Base-by-base conservation (phyloP, 805 yeast genomes). In the Phaffomyces antillensis region DNA sequence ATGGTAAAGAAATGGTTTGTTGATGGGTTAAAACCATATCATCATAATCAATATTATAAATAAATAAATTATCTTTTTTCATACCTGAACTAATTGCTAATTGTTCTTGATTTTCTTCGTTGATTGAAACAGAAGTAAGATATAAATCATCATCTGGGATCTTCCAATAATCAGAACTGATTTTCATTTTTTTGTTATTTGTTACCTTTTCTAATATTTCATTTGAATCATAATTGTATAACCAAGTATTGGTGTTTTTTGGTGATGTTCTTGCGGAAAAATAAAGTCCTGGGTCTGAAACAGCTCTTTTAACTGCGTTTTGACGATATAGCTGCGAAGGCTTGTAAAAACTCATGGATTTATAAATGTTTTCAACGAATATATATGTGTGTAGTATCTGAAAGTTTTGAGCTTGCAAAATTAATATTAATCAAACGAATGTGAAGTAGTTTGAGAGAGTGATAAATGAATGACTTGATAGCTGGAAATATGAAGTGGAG, bases 1-100 rank as follows among this genome's bases (percentile, higher is more conserved):
- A 71, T 3, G 86, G 81, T 28, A 80, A 60, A 0, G 80, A 53
- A 40, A 80, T 77, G n/a, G 83, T 77, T 50, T 74, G 73, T 45
- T 76, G 71, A 58, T 80, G 85, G 24, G 80, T 73, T 40, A 80
- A 61, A 36, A 66, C 63, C 47, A 67, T 67, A 30, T 63, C 59
- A 2, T 61, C 51, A 11, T 65, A 46, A 49, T 72, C 71, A 41
- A 77, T 55, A 40, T 71, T 71, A 53, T 76, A 80, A 35, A 80
- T 70, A 50, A 69, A 76, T 40, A 80, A 63, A 51, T 79, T 80
- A 38, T 71, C 66, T 5, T 59, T 59, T 3, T 44, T 31, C 42
- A 67, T 63, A 16, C 75, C 82, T 37, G 79, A 72, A 3, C 81
- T 70, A 17, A 80, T 67, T 3, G 84, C 83, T 34, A 80, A 52